A percentile compares a stretch with the other conserved stretches of the same genome.
phyloP scores from a whole-genome alignment of 768 basidiomycete species.

The Hirschioporus abietinus region DNA sequence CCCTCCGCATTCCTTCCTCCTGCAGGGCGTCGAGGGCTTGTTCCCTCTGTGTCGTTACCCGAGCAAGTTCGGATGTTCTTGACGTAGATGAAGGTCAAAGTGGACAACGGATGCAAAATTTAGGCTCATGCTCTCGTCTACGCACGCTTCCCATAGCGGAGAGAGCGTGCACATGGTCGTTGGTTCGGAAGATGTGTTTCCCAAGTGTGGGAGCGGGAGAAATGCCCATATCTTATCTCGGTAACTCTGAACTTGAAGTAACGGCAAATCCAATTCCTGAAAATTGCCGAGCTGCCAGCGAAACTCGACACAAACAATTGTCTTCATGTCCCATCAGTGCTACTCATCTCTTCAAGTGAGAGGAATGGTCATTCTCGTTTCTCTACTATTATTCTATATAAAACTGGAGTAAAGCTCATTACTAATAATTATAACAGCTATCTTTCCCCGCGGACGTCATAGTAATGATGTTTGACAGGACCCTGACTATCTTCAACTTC shows the following conservation, averaged over 20 bases:
- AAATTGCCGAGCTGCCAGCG: no score
- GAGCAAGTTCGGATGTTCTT: background rate
- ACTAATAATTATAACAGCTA: background rate
- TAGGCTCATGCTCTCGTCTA: background rate
- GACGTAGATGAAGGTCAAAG: background rate
- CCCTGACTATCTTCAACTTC: background rate
- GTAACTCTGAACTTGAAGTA: background rate
- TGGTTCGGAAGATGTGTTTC: background rate
- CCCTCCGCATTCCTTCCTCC: background rate
- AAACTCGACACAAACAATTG: no score
- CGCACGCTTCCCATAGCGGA: background rate
- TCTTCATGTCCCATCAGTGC: no score
- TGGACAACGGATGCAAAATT: background rate
- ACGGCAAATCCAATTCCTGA: no score
- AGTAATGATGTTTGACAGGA: background rate
- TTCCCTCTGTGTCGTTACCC: no score
- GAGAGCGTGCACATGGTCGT: background rate
- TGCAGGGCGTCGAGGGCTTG: background rate
- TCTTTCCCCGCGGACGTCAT: slow-evolving; percentile 1
- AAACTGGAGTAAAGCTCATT: no score
- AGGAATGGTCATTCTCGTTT: no score
- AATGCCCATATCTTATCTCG: no score
- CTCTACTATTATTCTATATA: no score
- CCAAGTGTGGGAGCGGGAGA: background rate
- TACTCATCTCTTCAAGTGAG: no score